These are phyloP conservation scores for Thielaviopsis musarum DNA, from an alignment of 2,329 filamentous ascomycete genomes.

Conservation along the genomic window DNA sequence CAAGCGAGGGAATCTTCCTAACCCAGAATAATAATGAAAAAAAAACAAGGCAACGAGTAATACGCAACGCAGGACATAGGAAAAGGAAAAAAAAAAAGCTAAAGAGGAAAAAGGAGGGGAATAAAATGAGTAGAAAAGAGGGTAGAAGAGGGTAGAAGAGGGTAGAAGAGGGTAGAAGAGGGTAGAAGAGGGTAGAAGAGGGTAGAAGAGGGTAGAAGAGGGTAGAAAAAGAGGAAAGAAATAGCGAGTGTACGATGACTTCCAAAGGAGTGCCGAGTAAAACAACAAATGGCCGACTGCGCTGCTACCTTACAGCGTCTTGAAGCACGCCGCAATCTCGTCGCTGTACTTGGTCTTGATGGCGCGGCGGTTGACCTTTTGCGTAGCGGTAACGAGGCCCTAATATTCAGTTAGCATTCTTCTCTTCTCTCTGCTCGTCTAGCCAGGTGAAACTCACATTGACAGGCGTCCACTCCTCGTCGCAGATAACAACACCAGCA, in stretches of 20 bases:
- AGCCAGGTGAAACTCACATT: slow-evolving; percentile 43
- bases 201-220: no score
- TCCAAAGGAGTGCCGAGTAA: neutral
- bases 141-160: no score
- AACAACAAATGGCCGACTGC: neutral
- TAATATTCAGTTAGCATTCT: slow-evolving; percentile 18
- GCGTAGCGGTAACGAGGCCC: slow-evolving; percentile 44
- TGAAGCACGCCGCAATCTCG: slow-evolving; percentile 30
- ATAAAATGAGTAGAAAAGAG: neutral
- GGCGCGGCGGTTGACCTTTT: slow-evolving; percentile 40
- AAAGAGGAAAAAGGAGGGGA: neutral
- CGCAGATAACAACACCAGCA: slow-evolving; percentile 57
- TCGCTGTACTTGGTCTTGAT: slow-evolving; percentile 33
- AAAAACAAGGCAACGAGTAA: neutral
- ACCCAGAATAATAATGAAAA: neutral
- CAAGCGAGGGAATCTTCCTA: neutral
- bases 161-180: no score
- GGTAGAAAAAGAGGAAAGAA: neutral
- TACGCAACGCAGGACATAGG: neutral
- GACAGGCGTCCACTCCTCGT: slow-evolving; percentile 76
- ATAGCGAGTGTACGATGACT: neutral
- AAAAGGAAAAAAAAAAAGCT: neutral
- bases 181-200: no score
- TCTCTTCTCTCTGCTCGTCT: neutral
- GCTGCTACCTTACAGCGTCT: slow-evolving; percentile 13